Percentiles rank a stretch among this genome's conserved stretches.
phyloP scores from a whole-genome alignment of 139 green algal genomes.

The Closterium sp. region DNA sequence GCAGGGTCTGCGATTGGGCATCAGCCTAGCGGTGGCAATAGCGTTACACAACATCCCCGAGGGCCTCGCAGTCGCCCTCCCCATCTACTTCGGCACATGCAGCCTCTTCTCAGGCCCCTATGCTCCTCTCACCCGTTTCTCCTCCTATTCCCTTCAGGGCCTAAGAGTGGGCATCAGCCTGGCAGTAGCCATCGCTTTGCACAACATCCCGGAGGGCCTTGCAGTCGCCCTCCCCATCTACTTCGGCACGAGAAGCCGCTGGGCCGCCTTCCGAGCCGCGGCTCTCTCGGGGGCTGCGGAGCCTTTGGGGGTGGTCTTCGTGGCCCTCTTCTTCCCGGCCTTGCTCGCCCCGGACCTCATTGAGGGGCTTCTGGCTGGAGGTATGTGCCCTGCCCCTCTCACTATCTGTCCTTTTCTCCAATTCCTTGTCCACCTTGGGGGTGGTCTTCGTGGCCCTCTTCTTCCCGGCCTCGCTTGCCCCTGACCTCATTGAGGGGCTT shows the following conservation, averaged over 20 bases:
- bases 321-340: constrained; percentile 33
- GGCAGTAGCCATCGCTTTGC: constrained; percentile 74
- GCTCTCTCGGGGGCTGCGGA: constrained; percentile 70
- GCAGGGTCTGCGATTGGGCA: constrained; percentile 52
- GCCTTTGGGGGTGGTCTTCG: constrained; percentile 73
- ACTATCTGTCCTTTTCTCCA: too few relatives aligned
- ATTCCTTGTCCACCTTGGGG: too few relatives aligned
- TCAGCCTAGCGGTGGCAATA: constrained; percentile 71
- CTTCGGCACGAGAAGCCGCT: constrained; percentile 75
- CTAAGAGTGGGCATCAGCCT: constrained; percentile 62
- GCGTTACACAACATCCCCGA: constrained; percentile 80
- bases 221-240: constrained; percentile 91
- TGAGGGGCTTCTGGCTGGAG: constrained; percentile 35
- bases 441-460: constrained; percentile 48
- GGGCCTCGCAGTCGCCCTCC: constrained; percentile 83
- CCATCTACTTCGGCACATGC: constrained; percentile 77
- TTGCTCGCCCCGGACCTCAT: constrained; percentile 20
- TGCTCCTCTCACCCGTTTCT: neutral
- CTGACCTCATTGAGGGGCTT: constrained; percentile 32
- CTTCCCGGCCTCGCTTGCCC: constrained; percentile 25
- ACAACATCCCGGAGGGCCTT: constrained; percentile 80
- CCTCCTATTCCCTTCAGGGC: neutral
- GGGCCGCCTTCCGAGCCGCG: constrained; percentile 72
- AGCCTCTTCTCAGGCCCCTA: neutral
- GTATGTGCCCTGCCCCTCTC: neutral